Evolutionary conservation across 2,329 filamentous ascomycete genomes (phyloP).

Genomic region (Coccinonectria pachysandricola): DNA sequence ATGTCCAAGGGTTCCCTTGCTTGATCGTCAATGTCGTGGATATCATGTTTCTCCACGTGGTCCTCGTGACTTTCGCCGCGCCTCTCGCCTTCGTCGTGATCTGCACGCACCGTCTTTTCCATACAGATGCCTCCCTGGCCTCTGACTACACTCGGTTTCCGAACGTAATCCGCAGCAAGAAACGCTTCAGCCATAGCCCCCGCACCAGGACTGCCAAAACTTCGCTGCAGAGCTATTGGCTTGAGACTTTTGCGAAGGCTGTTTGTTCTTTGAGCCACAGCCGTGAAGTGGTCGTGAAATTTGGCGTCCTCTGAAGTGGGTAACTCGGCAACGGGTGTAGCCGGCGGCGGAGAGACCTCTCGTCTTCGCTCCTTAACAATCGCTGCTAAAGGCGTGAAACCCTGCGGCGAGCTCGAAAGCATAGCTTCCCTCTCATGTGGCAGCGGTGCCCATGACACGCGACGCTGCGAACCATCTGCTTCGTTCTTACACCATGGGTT

Average conservation of each 20-base stretch:
- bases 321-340: slow-evolving; percentile 23
- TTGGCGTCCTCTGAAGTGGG: slow-evolving; percentile 25
- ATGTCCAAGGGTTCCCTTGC: slow-evolving; percentile 20
- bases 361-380: too few relatives aligned
- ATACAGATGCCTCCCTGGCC: too few relatives aligned
- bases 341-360: slow-evolving; percentile 35
- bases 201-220: slow-evolving; percentile 13
- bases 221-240: slow-evolving; percentile 31
- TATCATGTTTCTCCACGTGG: slow-evolving; percentile 3
- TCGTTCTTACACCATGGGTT: slow-evolving; percentile 22
- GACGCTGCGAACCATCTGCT: slow-evolving; percentile 18
- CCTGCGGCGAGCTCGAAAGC: too few relatives aligned
- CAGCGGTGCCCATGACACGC: slow-evolving; percentile 29
- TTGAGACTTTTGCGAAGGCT: slow-evolving; percentile 25
- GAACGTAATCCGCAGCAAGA: slow-evolving; percentile 14
- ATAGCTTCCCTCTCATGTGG: slow-evolving; percentile 15
- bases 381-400: too few relatives aligned
- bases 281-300: slow-evolving; percentile 39
- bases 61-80: slow-evolving; percentile 1
- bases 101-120: too few relatives aligned
- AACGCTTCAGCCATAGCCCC: slow-evolving; percentile 18
- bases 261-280: slow-evolving; percentile 27
- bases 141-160: slow-evolving; percentile 3
- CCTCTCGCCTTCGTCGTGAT: neutral
- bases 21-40: slow-evolving; percentile 3